phyloP scores from a whole-genome alignment of 129 eudicot species.

The Chrysanthemum makinoi region DNA sequence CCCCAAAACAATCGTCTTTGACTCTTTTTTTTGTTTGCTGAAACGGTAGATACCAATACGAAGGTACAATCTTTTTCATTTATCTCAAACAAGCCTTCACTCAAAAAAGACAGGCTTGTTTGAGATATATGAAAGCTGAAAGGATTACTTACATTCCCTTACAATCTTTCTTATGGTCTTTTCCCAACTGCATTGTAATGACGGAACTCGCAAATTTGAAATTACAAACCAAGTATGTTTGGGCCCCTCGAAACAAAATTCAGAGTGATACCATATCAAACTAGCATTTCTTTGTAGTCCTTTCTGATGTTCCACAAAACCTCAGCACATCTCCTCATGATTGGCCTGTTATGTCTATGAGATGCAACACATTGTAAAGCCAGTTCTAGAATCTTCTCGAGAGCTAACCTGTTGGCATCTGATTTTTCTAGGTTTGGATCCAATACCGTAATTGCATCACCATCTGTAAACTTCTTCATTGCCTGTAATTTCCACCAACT shows the following conservation, averaged over 20 bases:
- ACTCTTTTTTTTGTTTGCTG: background rate
- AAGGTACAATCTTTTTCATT: background rate
- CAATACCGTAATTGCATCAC: slow-evolving; percentile 51
- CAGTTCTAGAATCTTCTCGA: slow-evolving; percentile 73
- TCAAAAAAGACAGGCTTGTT: background rate
- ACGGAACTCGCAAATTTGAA: slow-evolving; percentile 1
- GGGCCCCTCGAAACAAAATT: background rate
- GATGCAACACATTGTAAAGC: slow-evolving; percentile 79
- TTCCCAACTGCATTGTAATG: background rate
- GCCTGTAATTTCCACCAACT: slow-evolving; percentile 48
- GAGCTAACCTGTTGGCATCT: slow-evolving; percentile 44
- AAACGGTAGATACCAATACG: background rate
- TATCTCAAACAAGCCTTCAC: slow-evolving; percentile 21
- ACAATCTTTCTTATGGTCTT: background rate
- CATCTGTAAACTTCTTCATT: slow-evolving; percentile 61
- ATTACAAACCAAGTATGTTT: slow-evolving; percentile 12
- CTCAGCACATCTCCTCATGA: slow-evolving; percentile 83
- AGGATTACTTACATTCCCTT: background rate
- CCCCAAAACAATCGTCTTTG: too few species aligned
- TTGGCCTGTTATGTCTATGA: slow-evolving; percentile 59
- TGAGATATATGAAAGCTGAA: background rate
- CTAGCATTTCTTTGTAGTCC: slow-evolving; percentile 57
- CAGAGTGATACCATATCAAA: slow-evolving; percentile 23
- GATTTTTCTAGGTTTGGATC: slow-evolving; percentile 71
- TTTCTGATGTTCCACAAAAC: slow-evolving; percentile 84